A percentile compares a stretch with the other conserved stretches of the same genome.
Conservation (phyloP, 2,329 filamentous ascomycete species). For the Daldinia eschscholtzii region DNA sequence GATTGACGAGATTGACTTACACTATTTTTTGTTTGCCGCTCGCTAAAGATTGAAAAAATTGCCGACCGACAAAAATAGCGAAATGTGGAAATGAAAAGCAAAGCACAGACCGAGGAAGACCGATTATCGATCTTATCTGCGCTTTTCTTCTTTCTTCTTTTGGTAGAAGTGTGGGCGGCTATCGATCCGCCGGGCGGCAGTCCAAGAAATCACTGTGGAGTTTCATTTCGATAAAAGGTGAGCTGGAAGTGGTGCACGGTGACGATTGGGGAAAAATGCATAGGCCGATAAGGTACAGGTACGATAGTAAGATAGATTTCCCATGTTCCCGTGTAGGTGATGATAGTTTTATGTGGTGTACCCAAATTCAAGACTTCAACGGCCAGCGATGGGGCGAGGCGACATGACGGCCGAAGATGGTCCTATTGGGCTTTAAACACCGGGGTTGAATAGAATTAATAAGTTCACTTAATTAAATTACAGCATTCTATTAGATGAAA, state of each 20-base stretch:
- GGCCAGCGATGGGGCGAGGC: conserved; percentile 22
- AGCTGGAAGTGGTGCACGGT: conserved; percentile 21
- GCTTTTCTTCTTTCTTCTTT: background rate
- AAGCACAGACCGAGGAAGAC: conserved; percentile 21
- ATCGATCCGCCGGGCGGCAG: conserved; percentile 11
- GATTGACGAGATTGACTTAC: conserved; percentile 35
- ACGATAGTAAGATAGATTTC: background rate
- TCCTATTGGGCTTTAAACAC: conserved; percentile 5
- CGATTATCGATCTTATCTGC: conserved; percentile 29
- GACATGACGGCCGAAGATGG: conserved; percentile 32
- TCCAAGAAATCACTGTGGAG: conserved; percentile 17
- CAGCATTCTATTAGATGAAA: background rate
- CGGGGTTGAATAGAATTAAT: background rate
- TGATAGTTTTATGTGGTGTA: background rate
- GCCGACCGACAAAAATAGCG: conserved; percentile 31
- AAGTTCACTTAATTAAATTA: conserved; percentile 7
- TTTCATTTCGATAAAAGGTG: conserved; percentile 28
- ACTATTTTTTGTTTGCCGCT: conserved; percentile 20
- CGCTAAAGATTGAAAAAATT: conserved; percentile 27
- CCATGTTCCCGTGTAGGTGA: background rate
- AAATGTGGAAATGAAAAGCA: background rate
- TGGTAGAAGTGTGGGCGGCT: background rate
- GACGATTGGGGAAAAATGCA: background rate
- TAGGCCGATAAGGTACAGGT: background rate
- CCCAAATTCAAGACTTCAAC: background rate